Evolutionary conservation across 2,329 filamentous ascomycete genomes (phyloP).

Genomic region (Talaromyces sp.): DNA sequence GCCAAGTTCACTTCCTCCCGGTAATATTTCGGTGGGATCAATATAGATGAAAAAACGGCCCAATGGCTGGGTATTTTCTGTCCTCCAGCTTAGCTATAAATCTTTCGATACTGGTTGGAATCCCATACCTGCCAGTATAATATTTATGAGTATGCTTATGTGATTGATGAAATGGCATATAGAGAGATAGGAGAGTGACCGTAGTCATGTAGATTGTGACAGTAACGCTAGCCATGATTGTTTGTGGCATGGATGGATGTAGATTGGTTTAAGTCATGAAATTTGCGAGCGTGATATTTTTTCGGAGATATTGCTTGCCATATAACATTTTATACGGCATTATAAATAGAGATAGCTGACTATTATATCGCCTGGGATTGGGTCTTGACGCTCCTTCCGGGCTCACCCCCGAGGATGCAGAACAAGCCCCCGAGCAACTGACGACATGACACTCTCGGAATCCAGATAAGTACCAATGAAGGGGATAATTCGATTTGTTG

Average conservation of each 20-base stretch:
- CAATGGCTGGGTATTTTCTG: slow-evolving; percentile 3
- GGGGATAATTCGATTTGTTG: neutral
- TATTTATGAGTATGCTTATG: neutral
- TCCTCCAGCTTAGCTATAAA: neutral
- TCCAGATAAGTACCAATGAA: neutral
- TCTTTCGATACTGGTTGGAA: neutral
- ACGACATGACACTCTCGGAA: neutral
- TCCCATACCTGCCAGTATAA: neutral
- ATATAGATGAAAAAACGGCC: slow-evolving; percentile 1
- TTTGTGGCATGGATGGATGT: neutral
- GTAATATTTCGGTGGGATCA: neutral
- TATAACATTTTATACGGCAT: neutral
- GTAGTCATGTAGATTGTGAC: slow-evolving; percentile 2
- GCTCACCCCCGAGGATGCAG: neutral
- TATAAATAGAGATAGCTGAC: neutral
- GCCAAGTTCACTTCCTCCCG: too few relatives aligned
- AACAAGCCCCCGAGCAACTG: neutral
- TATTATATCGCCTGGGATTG: neutral
- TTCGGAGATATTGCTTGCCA: neutral
- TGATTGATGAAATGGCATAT: neutral
- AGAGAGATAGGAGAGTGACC: neutral
- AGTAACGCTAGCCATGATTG: neutral
- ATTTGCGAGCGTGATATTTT: neutral
- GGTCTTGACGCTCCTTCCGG: neutral
- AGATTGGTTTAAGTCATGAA: neutral